Percentiles rank a stretch among this genome's conserved stretches.
Evolutionary conservation across 805 yeast species (phyloP).

Genomic region (Brettanomyces nanus): DNA sequence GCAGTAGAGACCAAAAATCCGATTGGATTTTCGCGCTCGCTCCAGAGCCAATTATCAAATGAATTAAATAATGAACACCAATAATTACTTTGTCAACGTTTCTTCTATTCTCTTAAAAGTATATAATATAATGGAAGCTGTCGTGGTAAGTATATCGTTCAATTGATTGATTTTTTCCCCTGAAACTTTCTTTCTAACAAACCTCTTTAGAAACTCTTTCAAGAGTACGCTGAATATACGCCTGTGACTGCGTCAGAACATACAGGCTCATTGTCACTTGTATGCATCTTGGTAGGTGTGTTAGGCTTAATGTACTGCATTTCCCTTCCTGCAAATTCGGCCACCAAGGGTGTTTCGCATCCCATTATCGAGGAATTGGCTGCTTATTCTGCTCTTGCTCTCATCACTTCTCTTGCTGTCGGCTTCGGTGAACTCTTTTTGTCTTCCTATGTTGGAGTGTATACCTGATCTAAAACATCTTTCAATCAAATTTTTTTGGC

Average conservation of each 20-base stretch:
- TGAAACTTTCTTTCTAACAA: neutral
- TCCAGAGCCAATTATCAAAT: too few relatives aligned
- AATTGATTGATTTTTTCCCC: neutral
- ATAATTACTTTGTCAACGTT: too few relatives aligned
- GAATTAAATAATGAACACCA: too few relatives aligned
- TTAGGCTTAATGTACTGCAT: constrained; percentile 1
- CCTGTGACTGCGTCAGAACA: constrained; percentile 1
- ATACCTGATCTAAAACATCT: constrained; percentile 10
- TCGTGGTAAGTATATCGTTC: too few relatives aligned
- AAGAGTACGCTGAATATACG: neutral
- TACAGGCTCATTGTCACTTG: neutral
- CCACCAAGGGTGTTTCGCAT: neutral
- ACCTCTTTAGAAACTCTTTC: neutral
- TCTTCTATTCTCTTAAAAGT: too few relatives aligned
- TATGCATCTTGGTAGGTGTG: neutral
- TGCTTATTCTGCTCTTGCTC: constrained; percentile 13
- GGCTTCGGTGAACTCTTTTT: constrained; percentile 24
- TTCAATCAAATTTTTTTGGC: neutral
- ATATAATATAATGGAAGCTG: too few relatives aligned
- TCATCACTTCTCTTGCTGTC: constrained; percentile 14
- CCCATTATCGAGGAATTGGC: constrained; percentile 3
- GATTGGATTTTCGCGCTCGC: too few relatives aligned
- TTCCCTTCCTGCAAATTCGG: neutral
- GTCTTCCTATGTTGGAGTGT: constrained; percentile 26
- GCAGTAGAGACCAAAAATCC: too few relatives aligned